These are phyloP conservation scores for Aethionema arabicum DNA, from an alignment of 345 rosid genomes.

Conservation along the genomic window DNA sequence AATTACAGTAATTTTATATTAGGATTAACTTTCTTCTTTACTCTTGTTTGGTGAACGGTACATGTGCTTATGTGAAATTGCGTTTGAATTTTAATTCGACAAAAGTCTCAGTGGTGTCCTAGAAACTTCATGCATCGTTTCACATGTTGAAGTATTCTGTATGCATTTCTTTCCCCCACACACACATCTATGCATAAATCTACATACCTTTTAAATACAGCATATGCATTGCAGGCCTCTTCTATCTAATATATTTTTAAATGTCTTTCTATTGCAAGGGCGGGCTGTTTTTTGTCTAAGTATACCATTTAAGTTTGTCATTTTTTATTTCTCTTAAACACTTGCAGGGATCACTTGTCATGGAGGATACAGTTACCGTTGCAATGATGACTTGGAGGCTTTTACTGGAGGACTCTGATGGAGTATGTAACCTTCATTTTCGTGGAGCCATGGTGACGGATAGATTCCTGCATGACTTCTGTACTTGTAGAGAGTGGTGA, in stretches of 20 bases:
- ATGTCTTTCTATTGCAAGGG: conserved; percentile 22
- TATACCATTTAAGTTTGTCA: conserved; percentile 8
- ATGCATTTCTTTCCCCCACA: conserved; percentile 7
- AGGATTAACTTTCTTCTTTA: conserved; percentile 12
- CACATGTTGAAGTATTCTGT: conserved; percentile 11
- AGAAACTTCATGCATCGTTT: conserved; percentile 7
- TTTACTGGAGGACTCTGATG: conserved; percentile 84
- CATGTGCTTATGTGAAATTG: conserved; percentile 17
- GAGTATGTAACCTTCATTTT: conserved; percentile 43
- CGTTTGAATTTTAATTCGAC: conserved; percentile 9
- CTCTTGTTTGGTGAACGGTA: neutral
- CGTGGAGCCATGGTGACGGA: conserved; percentile 13
- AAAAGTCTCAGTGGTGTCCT: conserved; percentile 6
- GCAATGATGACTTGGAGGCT: conserved; percentile 91
- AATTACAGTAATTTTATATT: conserved; percentile 9
- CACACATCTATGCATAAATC: neutral
- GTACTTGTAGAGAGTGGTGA: conserved; percentile 25
- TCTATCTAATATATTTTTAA: conserved; percentile 12
- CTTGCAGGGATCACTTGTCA: conserved; percentile 59
- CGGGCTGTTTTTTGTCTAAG: conserved; percentile 10
- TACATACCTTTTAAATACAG: neutral
- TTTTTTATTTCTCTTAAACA: conserved; percentile 11
- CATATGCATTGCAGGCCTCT: conserved; percentile 7
- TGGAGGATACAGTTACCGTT: conserved; percentile 75
- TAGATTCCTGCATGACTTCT: conserved; percentile 20